These are phyloP conservation scores for Oryza meridionalis DNA, from an alignment of 176 grass and related monocot genomes.

Conservation along the genomic window DNA sequence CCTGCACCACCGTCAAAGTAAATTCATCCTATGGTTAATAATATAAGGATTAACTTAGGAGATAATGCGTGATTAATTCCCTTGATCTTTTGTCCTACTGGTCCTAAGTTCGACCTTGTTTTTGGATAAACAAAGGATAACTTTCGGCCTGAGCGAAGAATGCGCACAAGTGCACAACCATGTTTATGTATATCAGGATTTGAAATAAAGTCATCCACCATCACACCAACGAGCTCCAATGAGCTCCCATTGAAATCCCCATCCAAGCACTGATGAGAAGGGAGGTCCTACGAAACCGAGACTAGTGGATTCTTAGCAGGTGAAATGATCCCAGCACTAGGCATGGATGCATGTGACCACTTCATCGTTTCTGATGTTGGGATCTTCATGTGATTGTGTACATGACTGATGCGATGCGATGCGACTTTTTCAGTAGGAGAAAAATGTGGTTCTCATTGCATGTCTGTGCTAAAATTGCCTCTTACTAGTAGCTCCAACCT, in stretches of 20 bases:
- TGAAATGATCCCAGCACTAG: background rate
- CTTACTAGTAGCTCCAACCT: background rate
- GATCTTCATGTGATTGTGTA: conserved; percentile 22
- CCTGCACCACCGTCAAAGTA: conserved; percentile 30
- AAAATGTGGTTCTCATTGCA: background rate
- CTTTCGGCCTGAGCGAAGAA: too few relatives aligned
- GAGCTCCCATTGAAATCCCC: background rate
- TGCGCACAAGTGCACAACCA: too few relatives aligned
- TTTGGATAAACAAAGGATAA: too few relatives aligned
- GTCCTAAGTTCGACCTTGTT: too few relatives aligned
- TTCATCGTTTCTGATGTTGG: background rate
- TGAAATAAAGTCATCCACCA: too few relatives aligned
- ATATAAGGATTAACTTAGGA: background rate
- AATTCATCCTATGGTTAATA: background rate
- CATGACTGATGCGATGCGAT: background rate
- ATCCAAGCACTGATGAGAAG: background rate
- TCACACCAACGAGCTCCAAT: background rate
- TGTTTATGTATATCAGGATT: too few relatives aligned
- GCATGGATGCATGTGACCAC: conserved; percentile 7
- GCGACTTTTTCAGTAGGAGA: background rate
- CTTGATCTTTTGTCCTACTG: background rate
- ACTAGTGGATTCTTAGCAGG: background rate
- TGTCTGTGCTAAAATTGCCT: too few relatives aligned
- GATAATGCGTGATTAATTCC: background rate
- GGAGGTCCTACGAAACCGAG: background rate